phyloP scores from a whole-genome alignment of 169 alveolate genomes.

The Plasmodium knowlesi region DNA sequence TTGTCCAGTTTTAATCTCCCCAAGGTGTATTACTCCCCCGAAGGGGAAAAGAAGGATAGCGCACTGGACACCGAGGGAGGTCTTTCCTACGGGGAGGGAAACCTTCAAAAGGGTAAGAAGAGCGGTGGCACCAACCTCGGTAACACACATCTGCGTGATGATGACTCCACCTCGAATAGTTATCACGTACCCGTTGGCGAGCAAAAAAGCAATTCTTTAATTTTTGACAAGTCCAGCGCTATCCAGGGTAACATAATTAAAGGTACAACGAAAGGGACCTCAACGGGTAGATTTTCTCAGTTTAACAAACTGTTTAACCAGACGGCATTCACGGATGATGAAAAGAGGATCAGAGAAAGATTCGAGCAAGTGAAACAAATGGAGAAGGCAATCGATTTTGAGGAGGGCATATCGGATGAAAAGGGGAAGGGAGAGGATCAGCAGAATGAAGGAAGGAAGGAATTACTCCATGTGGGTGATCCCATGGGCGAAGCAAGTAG shows the following conservation, averaged over 20 bases:
- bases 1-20: neutral
- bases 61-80: neutral
- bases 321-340: conserved; percentile 2
- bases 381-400: conserved; percentile 7
- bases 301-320: conserved; percentile 21
- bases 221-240: neutral
- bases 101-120: neutral
- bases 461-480: neutral
- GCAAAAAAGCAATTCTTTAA: neutral
- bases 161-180: neutral
- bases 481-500: neutral
- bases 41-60: neutral
- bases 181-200: neutral
- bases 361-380: conserved; percentile 43
- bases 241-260: neutral
- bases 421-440: neutral
- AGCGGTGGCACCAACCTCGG: neutral
- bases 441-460: neutral
- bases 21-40: conserved; percentile 3
- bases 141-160: neutral
- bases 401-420: neutral
- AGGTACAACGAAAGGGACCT: neutral
- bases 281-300: neutral
- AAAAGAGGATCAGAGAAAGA: conserved; percentile 39
- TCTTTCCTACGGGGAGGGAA: neutral